Evolutionary conservation across 352 stramenopile genomes (phyloP), one percentile per base, ranked within the genome.

Genomic region (Peronospora tabacina): DNA sequence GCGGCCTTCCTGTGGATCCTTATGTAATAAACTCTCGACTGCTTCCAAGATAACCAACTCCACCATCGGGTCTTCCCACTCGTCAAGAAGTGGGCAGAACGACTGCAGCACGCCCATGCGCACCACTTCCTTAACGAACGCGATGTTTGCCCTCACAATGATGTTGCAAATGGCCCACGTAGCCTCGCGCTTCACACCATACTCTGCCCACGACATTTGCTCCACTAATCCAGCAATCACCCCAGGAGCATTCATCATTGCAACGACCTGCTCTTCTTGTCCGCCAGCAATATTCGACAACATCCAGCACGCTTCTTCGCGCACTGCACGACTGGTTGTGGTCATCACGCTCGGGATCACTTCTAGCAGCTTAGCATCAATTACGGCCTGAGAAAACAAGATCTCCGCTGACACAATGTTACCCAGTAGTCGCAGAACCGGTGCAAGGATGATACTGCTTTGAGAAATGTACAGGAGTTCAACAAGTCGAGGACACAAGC

Each of bases 101-200:
- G 69, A 84, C 53, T 72, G 65, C n/a, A 93, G 54, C 34, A 89
- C 82, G 26, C 72, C 75, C 69, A 90, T 75, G 4, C 65, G 63
- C 12, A 90, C 67, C 45, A 89, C 73, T 50, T 90, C 69, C 15
- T 55, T 53, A 15, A 89, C 53, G 52, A 83, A 84, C 17, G 76
- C 66, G 20, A 63, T 37, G 39, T 65, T 80, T 17, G 76, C 75
- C 33, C 80, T 72, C 13, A 90, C 79, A 44, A 90, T 87, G 24
- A 93, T 75, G 52, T 90, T 93, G 66, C 82, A 93, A 52, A 90
- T 81, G 13, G 82, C 82, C 82, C 82, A 93, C 33, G 79, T 90
- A 11, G 82, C 82, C 54, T 93, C 82, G 11, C 79, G 79, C 64
- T 88, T 85, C 10, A 93, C 82, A 35, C 71, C 72, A 49, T 89